Evolutionary conservation across 495 filamentous ascomycete species (phyloP).

Genomic region (Sporormia fimetaria): DNA sequence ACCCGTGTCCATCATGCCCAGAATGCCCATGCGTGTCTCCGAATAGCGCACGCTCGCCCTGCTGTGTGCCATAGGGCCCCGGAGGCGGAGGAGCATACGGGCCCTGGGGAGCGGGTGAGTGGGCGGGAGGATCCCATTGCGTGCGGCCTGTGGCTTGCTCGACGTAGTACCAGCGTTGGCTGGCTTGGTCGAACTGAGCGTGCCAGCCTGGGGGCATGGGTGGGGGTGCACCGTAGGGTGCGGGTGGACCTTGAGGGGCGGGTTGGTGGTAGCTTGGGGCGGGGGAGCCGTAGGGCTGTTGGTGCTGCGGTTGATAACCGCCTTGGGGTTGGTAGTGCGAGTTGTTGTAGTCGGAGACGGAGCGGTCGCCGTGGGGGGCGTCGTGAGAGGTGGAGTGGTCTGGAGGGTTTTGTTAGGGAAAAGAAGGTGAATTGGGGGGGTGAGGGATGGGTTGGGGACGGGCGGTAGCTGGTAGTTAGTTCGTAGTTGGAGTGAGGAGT

Average conservation of each 20-base stretch:
- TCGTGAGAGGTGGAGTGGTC: too few species aligned
- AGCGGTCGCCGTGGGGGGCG: too few species aligned
- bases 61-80: too few species aligned
- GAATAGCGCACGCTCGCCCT: too few species aligned
- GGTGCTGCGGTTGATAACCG: constrained; percentile 4
- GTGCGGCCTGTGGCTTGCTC: constrained; percentile 26
- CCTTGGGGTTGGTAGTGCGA: constrained; percentile 1
- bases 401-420: too few species aligned
- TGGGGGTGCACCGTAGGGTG: constrained; percentile 16
- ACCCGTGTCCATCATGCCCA: constrained; percentile 8
- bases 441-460: too few species aligned
- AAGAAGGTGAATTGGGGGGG: too few species aligned
- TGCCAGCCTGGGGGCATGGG: constrained; percentile 24
- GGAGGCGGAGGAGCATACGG: constrained; percentile 12
- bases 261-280: too few species aligned
- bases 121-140: constrained; percentile 25
- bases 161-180: constrained; percentile 25
- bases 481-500: too few species aligned
- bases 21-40: not conserved
- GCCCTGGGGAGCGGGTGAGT: constrained; percentile 3
- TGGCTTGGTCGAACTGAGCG: constrained; percentile 22
- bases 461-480: too few species aligned
- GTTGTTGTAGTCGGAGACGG: too few species aligned
- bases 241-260: too few species aligned
- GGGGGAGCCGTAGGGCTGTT: not conserved